These are phyloP conservation scores for Colletotrichum musae DNA, from an alignment of 2,329 filamentous ascomycete genomes.

Conservation along the genomic window DNA sequence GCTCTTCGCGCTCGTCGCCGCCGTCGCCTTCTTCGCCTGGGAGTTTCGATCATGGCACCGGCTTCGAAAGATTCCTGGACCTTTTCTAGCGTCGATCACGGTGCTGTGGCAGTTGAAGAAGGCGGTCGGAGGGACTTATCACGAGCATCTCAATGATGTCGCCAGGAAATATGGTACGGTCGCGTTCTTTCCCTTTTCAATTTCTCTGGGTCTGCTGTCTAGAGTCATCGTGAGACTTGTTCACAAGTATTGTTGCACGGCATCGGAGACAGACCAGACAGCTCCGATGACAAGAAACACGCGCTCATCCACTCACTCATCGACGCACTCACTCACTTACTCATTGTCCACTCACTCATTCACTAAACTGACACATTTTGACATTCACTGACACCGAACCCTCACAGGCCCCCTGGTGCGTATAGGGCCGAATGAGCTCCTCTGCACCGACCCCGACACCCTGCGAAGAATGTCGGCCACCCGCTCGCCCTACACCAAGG, in stretches of 20 bases:
- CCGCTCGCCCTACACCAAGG: conserved; percentile 55
- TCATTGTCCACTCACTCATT: too few species aligned
- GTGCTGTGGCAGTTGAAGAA: conserved; percentile 47
- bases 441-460: conserved; percentile 55
- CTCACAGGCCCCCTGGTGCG: conserved; percentile 53
- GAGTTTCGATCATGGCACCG: conserved; percentile 47
- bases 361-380: too few species aligned
- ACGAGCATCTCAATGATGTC: conserved; percentile 47
- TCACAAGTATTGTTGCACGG: too few species aligned
- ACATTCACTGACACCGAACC: too few species aligned
- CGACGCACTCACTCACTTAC: too few species aligned
- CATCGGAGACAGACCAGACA: too few species aligned
- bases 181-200: background rate
- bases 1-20: background rate
- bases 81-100: conserved; percentile 46
- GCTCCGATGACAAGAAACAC: too few species aligned
- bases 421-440: conserved; percentile 59
- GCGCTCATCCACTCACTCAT: too few species aligned
- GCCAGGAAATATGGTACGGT: conserved; percentile 40
- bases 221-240: too few species aligned
- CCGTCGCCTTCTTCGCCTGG: conserved; percentile 20
- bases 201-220: background rate
- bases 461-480: conserved; percentile 51
- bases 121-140: conserved; percentile 44
- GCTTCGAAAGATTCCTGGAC: conserved; percentile 49